A percentile compares a stretch with the other conserved stretches of the same genome.
Evolutionary conservation across 2,329 filamentous ascomycete genomes (phyloP).

Genomic region (Pezizomycotina sp.): DNA sequence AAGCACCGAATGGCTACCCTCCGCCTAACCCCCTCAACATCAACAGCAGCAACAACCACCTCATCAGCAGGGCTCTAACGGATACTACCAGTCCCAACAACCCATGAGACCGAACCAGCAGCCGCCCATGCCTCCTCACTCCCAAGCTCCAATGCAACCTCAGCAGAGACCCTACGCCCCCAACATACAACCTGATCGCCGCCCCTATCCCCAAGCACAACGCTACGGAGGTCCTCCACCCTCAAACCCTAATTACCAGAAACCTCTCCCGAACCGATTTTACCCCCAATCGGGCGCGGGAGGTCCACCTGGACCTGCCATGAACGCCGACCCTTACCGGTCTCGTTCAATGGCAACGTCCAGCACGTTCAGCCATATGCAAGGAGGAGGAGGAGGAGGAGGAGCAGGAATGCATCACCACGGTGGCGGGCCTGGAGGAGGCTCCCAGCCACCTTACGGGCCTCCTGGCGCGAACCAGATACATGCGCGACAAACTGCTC

Average conservation of each 20-base stretch:
- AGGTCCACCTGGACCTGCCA: slow-evolving; percentile 46
- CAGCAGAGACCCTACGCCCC: slow-evolving; percentile 26
- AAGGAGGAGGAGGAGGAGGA: too few relatives aligned
- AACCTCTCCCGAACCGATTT: slow-evolving; percentile 40
- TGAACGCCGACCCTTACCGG: slow-evolving; percentile 72
- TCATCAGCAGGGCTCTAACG: slow-evolving; percentile 10
- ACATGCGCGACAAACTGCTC: slow-evolving; percentile 63
- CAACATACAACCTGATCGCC: slow-evolving; percentile 33
- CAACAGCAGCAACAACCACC: slow-evolving; percentile 6
- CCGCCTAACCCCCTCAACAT: slow-evolving; percentile 27
- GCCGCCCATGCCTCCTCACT: slow-evolving; percentile 22
- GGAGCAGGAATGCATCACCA: slow-evolving; percentile 64
- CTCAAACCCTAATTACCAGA: slow-evolving; percentile 34
- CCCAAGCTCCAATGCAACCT: slow-evolving; percentile 24
- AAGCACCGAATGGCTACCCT: slow-evolving; percentile 32
- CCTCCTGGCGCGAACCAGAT: slow-evolving; percentile 25
- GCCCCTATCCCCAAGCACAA: slow-evolving; percentile 53
- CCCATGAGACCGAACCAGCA: slow-evolving; percentile 29
- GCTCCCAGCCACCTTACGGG: background rate
- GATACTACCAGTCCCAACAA: slow-evolving; percentile 31
- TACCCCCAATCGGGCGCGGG: slow-evolving; percentile 43
- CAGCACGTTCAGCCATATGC: slow-evolving; percentile 62
- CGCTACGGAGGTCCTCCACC: slow-evolving; percentile 29
- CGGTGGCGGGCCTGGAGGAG: slow-evolving; percentile 23
- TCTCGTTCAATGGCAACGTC: slow-evolving; percentile 82